Evolutionary conservation across 139 green algal genomes (phyloP).

Genomic region (Volvox reticuliferus): DNA sequence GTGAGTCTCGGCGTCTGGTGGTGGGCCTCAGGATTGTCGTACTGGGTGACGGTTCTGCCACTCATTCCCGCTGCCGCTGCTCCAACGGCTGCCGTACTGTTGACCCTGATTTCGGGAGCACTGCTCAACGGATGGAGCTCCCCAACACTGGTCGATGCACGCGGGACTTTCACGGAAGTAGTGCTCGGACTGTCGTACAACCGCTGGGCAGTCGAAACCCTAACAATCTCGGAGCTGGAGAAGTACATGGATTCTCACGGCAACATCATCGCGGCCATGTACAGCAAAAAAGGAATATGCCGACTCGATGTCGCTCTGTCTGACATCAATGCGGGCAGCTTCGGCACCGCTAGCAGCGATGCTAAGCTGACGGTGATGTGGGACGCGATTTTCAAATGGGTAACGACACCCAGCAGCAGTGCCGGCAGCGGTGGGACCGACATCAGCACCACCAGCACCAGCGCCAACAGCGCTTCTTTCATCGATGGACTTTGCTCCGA

Average conservation of each 20-base stretch:
- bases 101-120: slow-evolving; percentile 55
- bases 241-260: slow-evolving; percentile 7
- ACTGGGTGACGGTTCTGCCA: slow-evolving; percentile 46
- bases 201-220: slow-evolving; percentile 34
- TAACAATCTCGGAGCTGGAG: slow-evolving; percentile 6
- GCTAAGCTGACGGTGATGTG: not conserved
- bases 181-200: slow-evolving; percentile 58
- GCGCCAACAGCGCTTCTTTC: not conserved
- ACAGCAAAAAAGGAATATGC: slow-evolving; percentile 14
- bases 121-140: slow-evolving; percentile 52
- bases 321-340: not conserved
- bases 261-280: slow-evolving; percentile 29
- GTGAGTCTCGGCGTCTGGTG: slow-evolving; percentile 49
- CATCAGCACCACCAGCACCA: not conserved
- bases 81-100: slow-evolving; percentile 53
- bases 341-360: not conserved
- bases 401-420: not conserved
- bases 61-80: slow-evolving; percentile 40
- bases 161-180: slow-evolving; percentile 36
- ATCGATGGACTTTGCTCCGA: not conserved
- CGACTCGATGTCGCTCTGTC: not conserved
- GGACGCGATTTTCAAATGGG: not conserved
- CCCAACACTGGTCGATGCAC: slow-evolving; percentile 37
- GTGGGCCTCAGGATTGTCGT: slow-evolving; percentile 54
- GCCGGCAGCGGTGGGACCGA: not conserved